Conservation (phyloP, 352 stramenopile genomes). For the Globisporangium canariense region DNA sequence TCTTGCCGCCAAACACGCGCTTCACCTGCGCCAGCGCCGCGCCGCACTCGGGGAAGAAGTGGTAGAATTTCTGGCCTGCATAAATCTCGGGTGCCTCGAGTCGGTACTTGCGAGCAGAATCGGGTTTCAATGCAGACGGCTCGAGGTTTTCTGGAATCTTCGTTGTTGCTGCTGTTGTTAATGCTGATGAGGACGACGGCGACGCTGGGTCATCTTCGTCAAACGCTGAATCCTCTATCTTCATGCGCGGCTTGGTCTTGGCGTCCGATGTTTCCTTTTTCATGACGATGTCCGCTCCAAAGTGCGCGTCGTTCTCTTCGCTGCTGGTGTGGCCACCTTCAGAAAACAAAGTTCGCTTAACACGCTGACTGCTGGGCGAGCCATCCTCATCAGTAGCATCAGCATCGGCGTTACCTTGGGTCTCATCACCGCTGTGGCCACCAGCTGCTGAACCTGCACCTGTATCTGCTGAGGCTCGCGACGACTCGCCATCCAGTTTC, state of each 20-base stretch:
- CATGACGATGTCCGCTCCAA: neutral
- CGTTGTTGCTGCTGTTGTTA: neutral
- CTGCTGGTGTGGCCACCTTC: conserved; percentile 51
- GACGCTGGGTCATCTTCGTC: conserved; percentile 11
- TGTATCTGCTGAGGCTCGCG: neutral
- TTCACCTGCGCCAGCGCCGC: conserved; percentile 66
- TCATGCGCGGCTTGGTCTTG: conserved; percentile 6
- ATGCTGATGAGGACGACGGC: neutral
- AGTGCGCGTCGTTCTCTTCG: conserved; percentile 47
- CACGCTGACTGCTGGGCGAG: conserved; percentile 28
- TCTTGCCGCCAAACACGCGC: conserved; percentile 75
- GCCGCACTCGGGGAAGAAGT: conserved; percentile 57
- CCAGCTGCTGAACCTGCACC: neutral
- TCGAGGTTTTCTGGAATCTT: conserved; percentile 30
- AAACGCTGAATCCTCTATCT: conserved; percentile 10
- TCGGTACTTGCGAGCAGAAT: conserved; percentile 40
- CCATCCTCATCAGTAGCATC: conserved; percentile 13
- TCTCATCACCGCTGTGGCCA: conserved; percentile 1
- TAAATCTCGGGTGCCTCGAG: conserved; percentile 52
- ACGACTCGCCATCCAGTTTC: conserved; percentile 20
- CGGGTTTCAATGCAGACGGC: conserved; percentile 45
- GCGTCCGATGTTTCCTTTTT: neutral
- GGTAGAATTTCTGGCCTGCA: conserved; percentile 70
- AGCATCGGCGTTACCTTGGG: conserved; percentile 9
- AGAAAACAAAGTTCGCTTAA: conserved; percentile 69